Percentiles rank a stretch among this genome's conserved stretches.
Conservation (phyloP, 495 filamentous ascomycete species). For the Melanomma pulvis-pyrius region DNA sequence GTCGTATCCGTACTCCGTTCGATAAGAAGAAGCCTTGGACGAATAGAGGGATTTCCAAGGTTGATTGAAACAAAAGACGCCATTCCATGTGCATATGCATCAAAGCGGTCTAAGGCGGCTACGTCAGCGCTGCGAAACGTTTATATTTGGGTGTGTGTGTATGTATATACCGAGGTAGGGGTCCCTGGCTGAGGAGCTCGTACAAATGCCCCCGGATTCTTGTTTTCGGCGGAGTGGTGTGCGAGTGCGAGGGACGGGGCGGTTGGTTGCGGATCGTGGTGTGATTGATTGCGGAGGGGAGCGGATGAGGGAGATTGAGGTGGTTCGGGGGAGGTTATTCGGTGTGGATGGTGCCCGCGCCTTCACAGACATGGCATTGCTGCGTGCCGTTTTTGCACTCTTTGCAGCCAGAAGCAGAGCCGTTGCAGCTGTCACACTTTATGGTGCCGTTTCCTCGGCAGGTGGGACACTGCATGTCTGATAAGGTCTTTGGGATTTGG, state of each 20-base stretch:
- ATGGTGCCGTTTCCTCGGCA: constrained; percentile 25
- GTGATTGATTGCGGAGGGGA: neutral
- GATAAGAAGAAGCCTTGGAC: too few species aligned
- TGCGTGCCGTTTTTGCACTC: constrained; percentile 19
- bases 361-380: constrained; percentile 24
- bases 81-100: too few species aligned
- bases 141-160: neutral
- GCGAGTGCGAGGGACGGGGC: neutral
- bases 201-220: neutral
- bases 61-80: too few species aligned
- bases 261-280: neutral
- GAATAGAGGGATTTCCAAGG: too few species aligned
- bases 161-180: neutral
- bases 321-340: neutral
- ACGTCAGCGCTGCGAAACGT: neutral
- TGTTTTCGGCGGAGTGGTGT: neutral
- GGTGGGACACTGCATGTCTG: constrained; percentile 29
- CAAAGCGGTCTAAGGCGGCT: too few species aligned
- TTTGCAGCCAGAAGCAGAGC: constrained; percentile 13
- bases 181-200: too few species aligned
- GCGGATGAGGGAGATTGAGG: neutral
- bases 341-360: constrained; percentile 17
- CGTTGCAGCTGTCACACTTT: constrained; percentile 30
- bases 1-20: neutral
- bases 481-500: too few species aligned